These are phyloP conservation scores for Suillus ampliporus DNA, from an alignment of 768 basidiomycete genomes.

Conservation along the genomic window DNA sequence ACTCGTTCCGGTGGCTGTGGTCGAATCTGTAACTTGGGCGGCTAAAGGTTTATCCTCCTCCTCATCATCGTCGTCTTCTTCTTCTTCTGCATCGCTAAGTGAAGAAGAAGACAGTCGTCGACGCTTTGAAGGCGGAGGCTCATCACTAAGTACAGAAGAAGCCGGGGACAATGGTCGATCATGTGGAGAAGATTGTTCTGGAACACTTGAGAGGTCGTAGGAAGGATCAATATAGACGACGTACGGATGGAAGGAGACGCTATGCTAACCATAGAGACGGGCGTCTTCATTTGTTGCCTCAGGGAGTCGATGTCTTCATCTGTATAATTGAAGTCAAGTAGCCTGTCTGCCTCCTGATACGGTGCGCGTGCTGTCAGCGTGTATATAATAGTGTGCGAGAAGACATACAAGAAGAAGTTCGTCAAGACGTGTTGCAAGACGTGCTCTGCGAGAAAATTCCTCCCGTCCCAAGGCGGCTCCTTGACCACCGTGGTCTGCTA, in stretches of 20 bases:
- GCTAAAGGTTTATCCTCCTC: slow-evolving; percentile 66
- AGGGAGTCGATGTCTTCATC: slow-evolving; percentile 74
- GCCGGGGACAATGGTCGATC: slow-evolving; percentile 25
- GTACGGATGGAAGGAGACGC: slow-evolving; percentile 60
- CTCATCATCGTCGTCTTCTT: slow-evolving; percentile 57
- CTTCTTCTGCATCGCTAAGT: slow-evolving; percentile 48
- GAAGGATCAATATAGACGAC: slow-evolving; percentile 17
- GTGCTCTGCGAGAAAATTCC: slow-evolving; percentile 74
- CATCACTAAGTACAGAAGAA: slow-evolving; percentile 53
- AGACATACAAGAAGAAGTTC: slow-evolving; percentile 76
- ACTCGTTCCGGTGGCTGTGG: slow-evolving; percentile 35
- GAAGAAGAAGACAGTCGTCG: slow-evolving; percentile 63
- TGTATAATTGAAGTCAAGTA: slow-evolving; percentile 80
- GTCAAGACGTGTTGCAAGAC: slow-evolving; percentile 80
- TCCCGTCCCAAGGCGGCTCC: slow-evolving; percentile 56
- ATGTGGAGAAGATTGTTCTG: slow-evolving; percentile 29
- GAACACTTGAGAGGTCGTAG: slow-evolving; percentile 18
- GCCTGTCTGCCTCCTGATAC: slow-evolving; percentile 69
- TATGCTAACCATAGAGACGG: slow-evolving; percentile 56
- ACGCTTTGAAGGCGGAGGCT: slow-evolving; percentile 55
- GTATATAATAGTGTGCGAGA: neutral
- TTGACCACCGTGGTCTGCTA: slow-evolving; percentile 70
- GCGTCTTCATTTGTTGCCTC: slow-evolving; percentile 70
- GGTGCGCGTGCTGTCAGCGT: slow-evolving; percentile 4
- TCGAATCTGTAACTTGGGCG: slow-evolving; percentile 44